phyloP scores from a whole-genome alignment of 345 rosid genomes.

The Raphanus raphanistrum region DNA sequence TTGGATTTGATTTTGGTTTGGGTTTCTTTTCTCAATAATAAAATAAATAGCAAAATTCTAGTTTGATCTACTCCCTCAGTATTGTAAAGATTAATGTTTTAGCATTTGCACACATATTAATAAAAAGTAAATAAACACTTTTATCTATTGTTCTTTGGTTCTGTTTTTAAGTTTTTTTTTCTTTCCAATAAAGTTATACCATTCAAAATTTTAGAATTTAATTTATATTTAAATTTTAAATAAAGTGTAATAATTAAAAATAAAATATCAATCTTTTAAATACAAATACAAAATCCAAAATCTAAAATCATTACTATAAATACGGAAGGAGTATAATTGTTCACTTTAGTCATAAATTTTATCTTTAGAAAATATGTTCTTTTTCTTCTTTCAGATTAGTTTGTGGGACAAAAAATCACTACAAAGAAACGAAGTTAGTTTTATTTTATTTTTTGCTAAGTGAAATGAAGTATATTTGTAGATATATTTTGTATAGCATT shows the following conservation, averaged over 20 bases:
- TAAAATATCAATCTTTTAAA: neutral
- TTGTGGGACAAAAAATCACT: neutral
- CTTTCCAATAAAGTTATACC: neutral
- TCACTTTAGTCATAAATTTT: neutral
- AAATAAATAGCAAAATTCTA: neutral
- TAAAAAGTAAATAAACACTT: neutral
- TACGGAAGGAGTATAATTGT: neutral
- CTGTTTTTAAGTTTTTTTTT: neutral
- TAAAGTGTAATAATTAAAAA: neutral
- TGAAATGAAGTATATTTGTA: no score
- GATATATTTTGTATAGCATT: neutral
- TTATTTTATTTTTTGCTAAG: no score
- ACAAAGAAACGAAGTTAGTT: no score
- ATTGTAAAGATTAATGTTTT: no score
- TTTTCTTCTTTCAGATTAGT: neutral
- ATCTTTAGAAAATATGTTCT: neutral
- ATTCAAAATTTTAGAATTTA: neutral
- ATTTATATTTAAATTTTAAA: no score
- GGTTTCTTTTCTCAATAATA: neutral
- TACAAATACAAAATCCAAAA: neutral
- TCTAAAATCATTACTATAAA: neutral
- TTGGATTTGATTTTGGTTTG: neutral
- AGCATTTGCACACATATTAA: neutral
- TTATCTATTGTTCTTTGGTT: neutral
- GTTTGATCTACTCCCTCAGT: neutral